phyloP scores from a whole-genome alignment of 345 rosid genomes.

The Linum usitatissimum region DNA sequence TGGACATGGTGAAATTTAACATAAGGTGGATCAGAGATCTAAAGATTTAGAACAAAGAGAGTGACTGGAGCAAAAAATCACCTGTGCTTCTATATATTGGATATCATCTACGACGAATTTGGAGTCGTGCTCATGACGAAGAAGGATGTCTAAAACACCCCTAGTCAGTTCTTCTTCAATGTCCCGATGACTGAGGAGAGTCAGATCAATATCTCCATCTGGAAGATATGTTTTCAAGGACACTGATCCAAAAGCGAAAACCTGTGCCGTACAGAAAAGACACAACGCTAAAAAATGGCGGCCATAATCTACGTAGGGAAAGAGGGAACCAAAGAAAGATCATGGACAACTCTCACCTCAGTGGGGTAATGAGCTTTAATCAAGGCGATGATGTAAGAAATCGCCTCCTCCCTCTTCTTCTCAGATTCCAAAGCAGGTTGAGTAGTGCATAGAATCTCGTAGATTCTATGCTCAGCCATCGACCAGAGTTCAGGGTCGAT shows the following conservation, averaged over 20 bases:
- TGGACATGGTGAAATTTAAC: not conserved
- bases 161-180: conserved; percentile 22
- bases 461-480: conserved; percentile 62
- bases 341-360: conserved; percentile 43
- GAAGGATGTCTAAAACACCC: conserved; percentile 16
- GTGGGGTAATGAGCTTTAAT: conserved; percentile 41
- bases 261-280: conserved; percentile 5
- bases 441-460: conserved; percentile 54
- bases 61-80: conserved; percentile 12
- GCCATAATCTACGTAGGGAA: not conserved
- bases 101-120: conserved; percentile 16
- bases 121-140: conserved; percentile 11
- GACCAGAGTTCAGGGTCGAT: conserved; percentile 51
- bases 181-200: conserved; percentile 9
- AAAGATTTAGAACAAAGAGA: not conserved
- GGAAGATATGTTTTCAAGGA: conserved; percentile 28
- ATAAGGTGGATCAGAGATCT: not conserved
- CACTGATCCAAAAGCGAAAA: conserved; percentile 23
- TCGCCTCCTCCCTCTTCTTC: conserved; percentile 47
- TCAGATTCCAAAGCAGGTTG: conserved; percentile 64
- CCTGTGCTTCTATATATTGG: conserved; percentile 24
- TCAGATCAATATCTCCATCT: conserved; percentile 28
- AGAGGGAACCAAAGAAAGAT: not conserved
- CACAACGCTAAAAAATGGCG: not conserved
- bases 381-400: conserved; percentile 41